Evolutionary conservation across 345 rosid species (phyloP), one percentile per base, ranked within the genome.

Genomic region (Luvunga scandens): DNA sequence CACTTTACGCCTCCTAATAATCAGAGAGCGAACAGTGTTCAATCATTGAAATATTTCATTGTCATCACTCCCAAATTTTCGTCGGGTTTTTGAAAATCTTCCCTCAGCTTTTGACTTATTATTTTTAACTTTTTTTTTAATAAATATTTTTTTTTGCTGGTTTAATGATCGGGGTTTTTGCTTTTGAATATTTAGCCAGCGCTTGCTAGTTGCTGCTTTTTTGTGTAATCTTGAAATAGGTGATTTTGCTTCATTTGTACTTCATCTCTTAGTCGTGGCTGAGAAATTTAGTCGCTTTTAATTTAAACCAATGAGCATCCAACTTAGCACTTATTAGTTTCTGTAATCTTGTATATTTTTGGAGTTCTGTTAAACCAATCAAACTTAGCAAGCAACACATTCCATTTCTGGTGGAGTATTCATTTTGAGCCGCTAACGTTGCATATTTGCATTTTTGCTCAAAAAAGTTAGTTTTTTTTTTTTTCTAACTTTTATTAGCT

Each of bases 1-100:
- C 9, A 22, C 38, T 50, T 65, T 81, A 24, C 62, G 28, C 77
- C 28, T 42, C 64, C 62, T 76, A 71, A 78, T 81, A 78, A 82
- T 83, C 87, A 78, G 79, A 74, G 76, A 78, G 76, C 66, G 61
- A 27, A 60, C 71, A 72, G 71, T 64, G 68, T 79, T 80, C 84
- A 84, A 88, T 86, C 83, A 84, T 89, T 88, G 85, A 78, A 85
- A 81, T 69, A 31, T 22, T 39, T 67, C 28, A 9, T 30, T 13
- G 24, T 59, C 62, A n/a, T 28, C 27, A 69, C 48, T 77, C 66
- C 79, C 68, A 65, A 73, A 38, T 53, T 33, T 71, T 63, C 53
- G 55, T 45, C 13, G 69, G 34, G 62, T 53, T 66, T 59, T 84
- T 75, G 72, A 84, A 78, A 78, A 34, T 34, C 34, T 59, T 55